Conservation (phyloP, 2,329 filamentous ascomycete genomes). For the Alternaria triticina region DNA sequence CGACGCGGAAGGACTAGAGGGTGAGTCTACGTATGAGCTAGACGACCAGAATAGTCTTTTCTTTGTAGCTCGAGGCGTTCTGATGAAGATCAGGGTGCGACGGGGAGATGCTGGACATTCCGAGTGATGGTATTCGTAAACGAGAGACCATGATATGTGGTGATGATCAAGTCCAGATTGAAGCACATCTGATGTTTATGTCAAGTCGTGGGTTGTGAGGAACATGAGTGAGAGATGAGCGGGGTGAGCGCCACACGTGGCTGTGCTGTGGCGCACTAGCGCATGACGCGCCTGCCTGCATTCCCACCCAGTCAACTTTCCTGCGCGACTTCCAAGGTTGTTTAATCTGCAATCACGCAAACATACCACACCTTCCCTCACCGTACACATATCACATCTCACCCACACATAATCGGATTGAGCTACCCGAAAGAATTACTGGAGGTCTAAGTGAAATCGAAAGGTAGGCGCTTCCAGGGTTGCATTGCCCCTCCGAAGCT, state of each 20-base stretch:
- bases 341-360: not conserved
- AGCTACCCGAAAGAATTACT: not conserved
- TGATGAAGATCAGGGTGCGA: too few relatives aligned
- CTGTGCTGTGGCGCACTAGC: conserved; percentile 18
- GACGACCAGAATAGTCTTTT: too few relatives aligned
- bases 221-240: not conserved
- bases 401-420: not conserved
- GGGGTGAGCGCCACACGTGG: not conserved
- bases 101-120: too few relatives aligned
- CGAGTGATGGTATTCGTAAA: too few relatives aligned
- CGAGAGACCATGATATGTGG: too few relatives aligned
- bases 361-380: not conserved
- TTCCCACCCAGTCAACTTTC: conserved; percentile 3
- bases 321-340: not conserved
- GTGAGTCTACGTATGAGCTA: too few relatives aligned
- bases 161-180: too few relatives aligned
- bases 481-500: conserved; percentile 11
- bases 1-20: too few relatives aligned
- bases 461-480: not conserved
- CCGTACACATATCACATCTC: not conserved
- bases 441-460: not conserved
- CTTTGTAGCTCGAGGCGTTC: too few relatives aligned
- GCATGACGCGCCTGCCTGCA: conserved; percentile 13
- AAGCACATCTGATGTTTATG: too few relatives aligned
- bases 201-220: not conserved